Base-by-base conservation (phyloP, 805 yeast species). In the Cyberlindnera mycetangii region DNA sequence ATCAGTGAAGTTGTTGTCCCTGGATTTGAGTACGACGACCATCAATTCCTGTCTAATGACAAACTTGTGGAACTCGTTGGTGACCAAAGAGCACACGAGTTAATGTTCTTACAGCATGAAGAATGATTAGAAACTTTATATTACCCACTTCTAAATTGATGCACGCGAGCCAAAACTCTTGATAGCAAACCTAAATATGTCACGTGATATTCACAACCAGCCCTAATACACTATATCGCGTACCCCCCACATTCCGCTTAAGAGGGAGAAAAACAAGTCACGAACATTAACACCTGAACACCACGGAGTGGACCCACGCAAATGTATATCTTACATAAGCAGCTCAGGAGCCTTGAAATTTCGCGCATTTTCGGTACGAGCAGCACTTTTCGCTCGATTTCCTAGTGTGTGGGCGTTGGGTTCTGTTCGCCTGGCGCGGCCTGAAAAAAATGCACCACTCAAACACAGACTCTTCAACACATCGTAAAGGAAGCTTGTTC, bases 1-100 rank as follows among this genome's bases (percentile, higher is more conserved):
- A 75, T 76, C 35, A 75, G 80, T 55, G 81, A 77, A 51, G 78
- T 78, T 17, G 83, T 78, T 16, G 80, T 78, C 11, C 83, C 83
- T 5, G 84, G 84, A 0, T 78, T 78, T 53, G 83, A 78, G 44
- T 78, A 68, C 50, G 69, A 67, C 11, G 83, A 78, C 50, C 81
- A 76, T 49, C 57, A 61, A 35, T 75, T 75, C 53, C 62, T 77
- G 66, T 50, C 62, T 10, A 61, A 64, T 16, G 60, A 64, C 1
- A 64, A 60, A 20, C 55, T 76, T 32, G 49, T 37, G 4, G 45
- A 50, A 5, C 53, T 71, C 5, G 69, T 72, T 1, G 79, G 78
- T 8, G 52, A 53, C 14, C 61, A 62, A 15, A 60, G 54, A 22
- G 71, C 76, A 1, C 48, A 57, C 14, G 57, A 60, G 17, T 49